These are phyloP conservation scores for Alternaria incomplexa DNA, from an alignment of 2,329 filamentous ascomycete genomes.

Conservation along the genomic window DNA sequence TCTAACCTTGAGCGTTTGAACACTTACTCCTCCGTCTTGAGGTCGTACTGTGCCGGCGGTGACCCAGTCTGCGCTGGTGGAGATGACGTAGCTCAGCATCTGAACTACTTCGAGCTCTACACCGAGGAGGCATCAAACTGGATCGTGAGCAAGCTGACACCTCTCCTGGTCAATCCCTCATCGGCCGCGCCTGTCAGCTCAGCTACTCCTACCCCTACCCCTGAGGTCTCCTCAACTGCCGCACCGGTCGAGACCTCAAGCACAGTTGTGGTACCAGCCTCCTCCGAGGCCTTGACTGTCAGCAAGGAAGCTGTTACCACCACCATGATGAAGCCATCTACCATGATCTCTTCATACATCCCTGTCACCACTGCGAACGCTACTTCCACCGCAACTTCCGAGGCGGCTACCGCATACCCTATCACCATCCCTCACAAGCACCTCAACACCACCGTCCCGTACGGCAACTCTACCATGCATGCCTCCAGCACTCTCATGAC, in stretches of 20 bases:
- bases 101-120: conserved; percentile 11
- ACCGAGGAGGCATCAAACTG: conserved; percentile 7
- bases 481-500: neutral
- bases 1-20: conserved; percentile 5
- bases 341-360: conserved; percentile 1
- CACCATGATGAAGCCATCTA: neutral
- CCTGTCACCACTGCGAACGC: neutral
- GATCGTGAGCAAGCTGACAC: conserved; percentile 9
- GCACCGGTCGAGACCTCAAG: neutral
- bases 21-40: conserved; percentile 1
- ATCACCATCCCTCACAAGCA: neutral
- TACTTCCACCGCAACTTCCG: neutral
- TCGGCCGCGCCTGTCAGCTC: neutral
- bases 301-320: neutral
- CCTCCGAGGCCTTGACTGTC: neutral
- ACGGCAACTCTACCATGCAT: conserved; percentile 7
- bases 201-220: neutral
- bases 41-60: conserved; percentile 10
- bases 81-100: neutral
- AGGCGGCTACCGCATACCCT: neutral
- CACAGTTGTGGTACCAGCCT: neutral
- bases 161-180: conserved; percentile 2
- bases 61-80: conserved; percentile 7
- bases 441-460: neutral
- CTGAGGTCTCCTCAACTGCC: neutral